Percentiles rank a stretch among this genome's conserved stretches.
phyloP scores from a whole-genome alignment of 805 yeast species.

The Monosporozyma yasuniensis region DNA sequence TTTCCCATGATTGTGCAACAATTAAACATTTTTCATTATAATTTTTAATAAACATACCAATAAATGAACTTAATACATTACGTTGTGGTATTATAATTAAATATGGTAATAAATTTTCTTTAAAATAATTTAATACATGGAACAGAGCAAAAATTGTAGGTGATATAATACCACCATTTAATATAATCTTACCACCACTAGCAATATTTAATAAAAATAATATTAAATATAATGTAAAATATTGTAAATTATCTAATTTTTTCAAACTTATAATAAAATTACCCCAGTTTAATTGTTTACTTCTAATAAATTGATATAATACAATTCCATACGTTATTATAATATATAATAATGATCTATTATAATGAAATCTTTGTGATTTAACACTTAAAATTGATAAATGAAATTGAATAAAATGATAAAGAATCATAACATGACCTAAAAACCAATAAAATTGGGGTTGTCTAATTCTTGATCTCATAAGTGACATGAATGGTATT shows the following conservation, averaged over 20 bases:
- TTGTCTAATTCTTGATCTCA: constrained; percentile 29
- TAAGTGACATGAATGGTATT: constrained; percentile 10
- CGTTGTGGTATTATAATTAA: constrained; percentile 28
- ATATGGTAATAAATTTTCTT: constrained; percentile 44
- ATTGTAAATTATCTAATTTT: constrained; percentile 48
- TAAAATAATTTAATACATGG: constrained; percentile 54
- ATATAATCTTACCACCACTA: constrained; percentile 11
- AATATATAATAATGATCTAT: constrained; percentile 40
- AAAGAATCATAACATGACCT: constrained; percentile 44
- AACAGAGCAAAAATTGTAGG: constrained; percentile 55
- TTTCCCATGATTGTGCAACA: constrained; percentile 40
- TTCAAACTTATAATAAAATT: constrained; percentile 22
- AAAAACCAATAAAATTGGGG: constrained; percentile 66
- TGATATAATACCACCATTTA: constrained; percentile 33
- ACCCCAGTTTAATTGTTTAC: constrained; percentile 28
- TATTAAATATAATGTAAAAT: constrained; percentile 38
- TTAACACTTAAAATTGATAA: constrained; percentile 35
- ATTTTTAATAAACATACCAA: constrained; percentile 3
- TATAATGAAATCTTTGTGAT: constrained; percentile 32
- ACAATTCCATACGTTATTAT: constrained; percentile 56
- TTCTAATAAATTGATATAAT: constrained; percentile 47
- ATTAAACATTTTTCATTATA: constrained; percentile 38
- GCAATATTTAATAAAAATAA: constrained; percentile 38
- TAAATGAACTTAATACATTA: background rate
- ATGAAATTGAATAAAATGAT: constrained; percentile 35